Conservation (phyloP, 2,329 filamentous ascomycete species). For the Mycocentrospora acerina region DNA sequence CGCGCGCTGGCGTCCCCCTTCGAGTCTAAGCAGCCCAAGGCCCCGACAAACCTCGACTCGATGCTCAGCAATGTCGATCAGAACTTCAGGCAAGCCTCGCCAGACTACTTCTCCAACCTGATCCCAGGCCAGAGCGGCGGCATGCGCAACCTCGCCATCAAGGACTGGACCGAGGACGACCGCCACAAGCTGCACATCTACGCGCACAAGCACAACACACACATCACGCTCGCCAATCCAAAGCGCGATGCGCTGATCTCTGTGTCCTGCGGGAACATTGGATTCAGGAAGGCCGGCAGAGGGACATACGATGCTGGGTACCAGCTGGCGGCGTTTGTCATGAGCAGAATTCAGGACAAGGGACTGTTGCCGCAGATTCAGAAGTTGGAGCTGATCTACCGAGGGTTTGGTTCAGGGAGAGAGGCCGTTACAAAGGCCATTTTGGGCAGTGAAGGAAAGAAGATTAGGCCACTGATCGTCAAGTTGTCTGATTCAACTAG, state of each 20-base stretch:
- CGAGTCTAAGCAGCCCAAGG: conserved; percentile 10
- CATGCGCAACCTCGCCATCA: conserved; percentile 17
- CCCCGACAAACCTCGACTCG: conserved; percentile 9
- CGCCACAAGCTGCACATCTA: conserved; percentile 87
- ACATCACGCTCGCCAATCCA: conserved; percentile 85
- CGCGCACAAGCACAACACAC: conserved; percentile 89
- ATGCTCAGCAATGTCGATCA: conserved; percentile 17
- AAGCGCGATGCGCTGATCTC: conserved; percentile 77
- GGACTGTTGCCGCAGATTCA: conserved; percentile 75
- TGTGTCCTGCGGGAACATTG: conserved; percentile 81
- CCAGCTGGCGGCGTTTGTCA: conserved; percentile 80
- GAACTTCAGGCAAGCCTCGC: conserved; percentile 17
- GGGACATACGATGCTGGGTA: conserved; percentile 89
- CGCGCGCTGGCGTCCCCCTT: conserved; percentile 12
- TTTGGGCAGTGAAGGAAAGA: conserved; percentile 78
- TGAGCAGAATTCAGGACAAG: conserved; percentile 81
- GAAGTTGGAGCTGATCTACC: conserved; percentile 74
- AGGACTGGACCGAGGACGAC: conserved; percentile 47
- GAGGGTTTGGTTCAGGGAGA: conserved; percentile 83
- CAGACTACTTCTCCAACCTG: conserved; percentile 17
- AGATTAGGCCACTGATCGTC: conserved; percentile 72
- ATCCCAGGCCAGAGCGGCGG: conserved; percentile 14
- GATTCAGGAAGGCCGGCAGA: conserved; percentile 81
- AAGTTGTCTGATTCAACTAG: conserved; percentile 83
- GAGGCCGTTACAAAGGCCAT: conserved; percentile 90